A percentile compares a stretch with the other conserved stretches of the same genome.
Conservation (phyloP, 1,284 basidiomycete genomes). For the Omphalotus olearius region DNA sequence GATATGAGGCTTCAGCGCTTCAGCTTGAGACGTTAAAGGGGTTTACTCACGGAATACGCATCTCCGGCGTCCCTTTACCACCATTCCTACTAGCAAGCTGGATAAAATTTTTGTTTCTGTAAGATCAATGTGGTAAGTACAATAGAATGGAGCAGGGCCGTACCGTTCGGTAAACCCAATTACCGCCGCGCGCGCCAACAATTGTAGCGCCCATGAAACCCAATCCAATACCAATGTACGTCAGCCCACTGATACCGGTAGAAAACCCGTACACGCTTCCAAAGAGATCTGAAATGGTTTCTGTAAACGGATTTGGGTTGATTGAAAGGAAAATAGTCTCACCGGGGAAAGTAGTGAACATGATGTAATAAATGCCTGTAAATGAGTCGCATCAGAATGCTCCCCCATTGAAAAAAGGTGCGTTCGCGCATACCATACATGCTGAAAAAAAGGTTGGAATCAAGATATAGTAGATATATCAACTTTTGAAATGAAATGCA, state of each 20-base stretch:
- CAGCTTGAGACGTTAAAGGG: too few species aligned
- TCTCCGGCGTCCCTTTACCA: slow-evolving; percentile 65
- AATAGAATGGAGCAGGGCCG: slow-evolving; percentile 18
- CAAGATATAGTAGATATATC: not conserved
- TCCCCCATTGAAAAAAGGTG: too few species aligned
- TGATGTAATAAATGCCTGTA: slow-evolving; percentile 48
- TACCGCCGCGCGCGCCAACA: slow-evolving; percentile 44
- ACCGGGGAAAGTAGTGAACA: slow-evolving; percentile 60
- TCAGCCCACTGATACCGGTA: slow-evolving; percentile 47
- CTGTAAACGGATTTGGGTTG: slow-evolving; percentile 19
- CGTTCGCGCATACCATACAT: slow-evolving; percentile 42
- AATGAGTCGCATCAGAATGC: too few species aligned
- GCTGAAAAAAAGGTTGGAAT: slow-evolving; percentile 22
- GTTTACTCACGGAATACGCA: slow-evolving; percentile 48
- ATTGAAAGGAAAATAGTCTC: slow-evolving; percentile 6
- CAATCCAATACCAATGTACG: slow-evolving; percentile 57
- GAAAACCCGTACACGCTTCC: slow-evolving; percentile 69
- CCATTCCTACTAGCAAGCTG: slow-evolving; percentile 57
- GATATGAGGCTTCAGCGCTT: too few species aligned
- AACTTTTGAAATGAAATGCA: not conserved
- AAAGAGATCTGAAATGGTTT: slow-evolving; percentile 35
- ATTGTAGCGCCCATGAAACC: slow-evolving; percentile 50
- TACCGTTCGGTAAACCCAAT: slow-evolving; percentile 49
- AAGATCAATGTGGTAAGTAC: not conserved
- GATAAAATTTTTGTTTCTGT: not conserved